These are phyloP conservation scores for Plasmodium relictum DNA, from an alignment of 169 alveolate genomes.

Conservation along the genomic window DNA sequence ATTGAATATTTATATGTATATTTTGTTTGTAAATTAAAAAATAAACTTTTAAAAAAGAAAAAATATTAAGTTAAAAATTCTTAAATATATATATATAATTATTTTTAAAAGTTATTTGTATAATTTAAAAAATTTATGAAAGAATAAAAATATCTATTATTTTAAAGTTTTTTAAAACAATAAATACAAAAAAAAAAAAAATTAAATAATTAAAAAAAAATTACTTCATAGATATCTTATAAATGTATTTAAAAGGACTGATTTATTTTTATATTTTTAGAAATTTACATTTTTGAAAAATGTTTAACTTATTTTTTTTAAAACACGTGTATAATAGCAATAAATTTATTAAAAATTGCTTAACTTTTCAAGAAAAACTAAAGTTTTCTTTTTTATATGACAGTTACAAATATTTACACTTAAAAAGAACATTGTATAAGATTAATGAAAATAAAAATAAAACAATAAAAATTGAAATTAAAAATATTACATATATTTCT, in stretches of 20 bases:
- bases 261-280: neutral
- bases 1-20: no score
- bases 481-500: neutral
- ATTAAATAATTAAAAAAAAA: no score
- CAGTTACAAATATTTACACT: conserved; percentile 1
- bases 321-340: conserved; percentile 19
- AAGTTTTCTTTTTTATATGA: neutral
- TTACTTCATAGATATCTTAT: no score
- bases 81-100: no score
- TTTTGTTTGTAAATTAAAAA: no score
- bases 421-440: neutral
- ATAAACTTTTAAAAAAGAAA: no score
- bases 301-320: conserved; percentile 28
- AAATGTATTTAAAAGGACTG: no score
- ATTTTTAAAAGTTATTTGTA: neutral
- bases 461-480: neutral
- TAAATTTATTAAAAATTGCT: conserved; percentile 18
- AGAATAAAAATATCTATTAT: no score
- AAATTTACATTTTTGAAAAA: conserved; percentile 6
- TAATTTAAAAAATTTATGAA: no score
- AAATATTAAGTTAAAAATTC: no score
- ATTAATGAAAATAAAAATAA: neutral
- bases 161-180: no score
- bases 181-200: no score
- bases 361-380: conserved; percentile 9